Conservation (phyloP, 2,329 filamentous ascomycete genomes). For the Pseudonectria buxi region DNA sequence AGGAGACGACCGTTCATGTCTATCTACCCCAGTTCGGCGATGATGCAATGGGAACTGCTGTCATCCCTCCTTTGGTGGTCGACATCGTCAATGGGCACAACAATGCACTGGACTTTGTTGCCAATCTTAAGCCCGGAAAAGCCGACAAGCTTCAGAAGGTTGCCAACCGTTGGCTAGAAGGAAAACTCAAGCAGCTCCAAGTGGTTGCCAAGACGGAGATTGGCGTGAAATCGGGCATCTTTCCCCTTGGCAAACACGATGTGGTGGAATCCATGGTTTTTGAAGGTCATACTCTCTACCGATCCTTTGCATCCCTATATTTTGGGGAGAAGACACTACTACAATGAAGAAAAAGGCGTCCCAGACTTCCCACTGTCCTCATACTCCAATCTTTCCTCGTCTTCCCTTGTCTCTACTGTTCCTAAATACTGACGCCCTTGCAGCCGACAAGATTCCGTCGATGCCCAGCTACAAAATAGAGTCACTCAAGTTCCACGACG, state of each 20-base stretch:
- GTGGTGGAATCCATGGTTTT: constrained; percentile 71
- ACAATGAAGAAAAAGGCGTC: constrained; percentile 22
- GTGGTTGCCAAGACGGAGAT: constrained; percentile 69
- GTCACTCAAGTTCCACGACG: constrained; percentile 71
- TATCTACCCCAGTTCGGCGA: constrained; percentile 79
- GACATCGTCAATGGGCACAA: constrained; percentile 70
- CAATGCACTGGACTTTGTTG: constrained; percentile 72
- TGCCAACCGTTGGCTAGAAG: constrained; percentile 83
- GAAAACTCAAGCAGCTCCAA: constrained; percentile 63
- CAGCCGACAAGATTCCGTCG: constrained; percentile 63
- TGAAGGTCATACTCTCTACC: constrained; percentile 72
- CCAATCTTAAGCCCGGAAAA: constrained; percentile 69
- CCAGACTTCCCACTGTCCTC: too few relatives aligned
- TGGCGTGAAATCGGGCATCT: constrained; percentile 68
- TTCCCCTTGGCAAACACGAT: constrained; percentile 70
- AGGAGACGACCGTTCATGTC: constrained; percentile 65
- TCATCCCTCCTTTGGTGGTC: constrained; percentile 67
- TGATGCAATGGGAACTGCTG: constrained; percentile 68
- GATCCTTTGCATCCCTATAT: constrained; percentile 53
- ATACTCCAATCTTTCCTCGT: too few relatives aligned
- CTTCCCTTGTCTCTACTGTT: constrained; percentile 11
- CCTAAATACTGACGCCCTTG: constrained; percentile 26
- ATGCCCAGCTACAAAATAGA: constrained; percentile 80
- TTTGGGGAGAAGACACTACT: constrained; percentile 50
- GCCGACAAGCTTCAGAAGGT: constrained; percentile 70